Evolutionary conservation across 495 filamentous ascomycete species (phyloP).

Genomic region (Tuber aestivum): DNA sequence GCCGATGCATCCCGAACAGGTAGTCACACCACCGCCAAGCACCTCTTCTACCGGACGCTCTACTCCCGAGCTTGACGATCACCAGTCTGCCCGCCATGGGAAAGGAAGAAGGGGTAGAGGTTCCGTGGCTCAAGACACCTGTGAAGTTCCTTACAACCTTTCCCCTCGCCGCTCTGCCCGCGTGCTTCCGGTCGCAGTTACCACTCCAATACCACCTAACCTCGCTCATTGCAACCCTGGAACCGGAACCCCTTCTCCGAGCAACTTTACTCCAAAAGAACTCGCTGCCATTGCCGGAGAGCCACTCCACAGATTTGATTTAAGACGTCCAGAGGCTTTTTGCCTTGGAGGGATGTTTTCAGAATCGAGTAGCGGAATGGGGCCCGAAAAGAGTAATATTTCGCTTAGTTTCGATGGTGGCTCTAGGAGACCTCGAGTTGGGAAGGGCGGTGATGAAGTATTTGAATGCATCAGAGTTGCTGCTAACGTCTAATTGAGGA

Average conservation of each 20-base stretch:
- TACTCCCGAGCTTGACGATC: slow-evolving; percentile 28
- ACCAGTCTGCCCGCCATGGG: not conserved
- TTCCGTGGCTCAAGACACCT: not conserved
- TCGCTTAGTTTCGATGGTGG: slow-evolving; percentile 8
- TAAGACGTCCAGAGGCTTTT: slow-evolving; percentile 4
- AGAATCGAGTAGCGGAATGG: not conserved
- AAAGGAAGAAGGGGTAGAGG: slow-evolving; percentile 5
- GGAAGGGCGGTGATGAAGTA: slow-evolving; percentile 5
- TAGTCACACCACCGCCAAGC: slow-evolving; percentile 22
- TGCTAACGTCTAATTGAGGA: not conserved
- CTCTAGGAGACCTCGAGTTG: not conserved
- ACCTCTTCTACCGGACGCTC: slow-evolving; percentile 26
- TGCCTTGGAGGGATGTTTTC: slow-evolving; percentile 4
- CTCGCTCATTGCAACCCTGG: not conserved
- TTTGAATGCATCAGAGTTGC: slow-evolving; percentile 13
- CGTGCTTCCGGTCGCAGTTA: slow-evolving; percentile 1
- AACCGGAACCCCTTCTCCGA: not conserved
- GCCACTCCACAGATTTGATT: slow-evolving; percentile 13
- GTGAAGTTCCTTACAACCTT: slow-evolving; percentile 5
- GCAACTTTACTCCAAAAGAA: slow-evolving; percentile 12
- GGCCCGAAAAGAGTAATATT: not conserved
- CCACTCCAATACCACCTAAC: slow-evolving; percentile 2
- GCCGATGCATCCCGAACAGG: slow-evolving; percentile 10
- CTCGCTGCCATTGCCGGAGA: slow-evolving; percentile 19
- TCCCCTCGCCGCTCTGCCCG: slow-evolving; percentile 21